Evolutionary conservation across 345 rosid genomes (phyloP).

Genomic region (Linum trigynum): DNA sequence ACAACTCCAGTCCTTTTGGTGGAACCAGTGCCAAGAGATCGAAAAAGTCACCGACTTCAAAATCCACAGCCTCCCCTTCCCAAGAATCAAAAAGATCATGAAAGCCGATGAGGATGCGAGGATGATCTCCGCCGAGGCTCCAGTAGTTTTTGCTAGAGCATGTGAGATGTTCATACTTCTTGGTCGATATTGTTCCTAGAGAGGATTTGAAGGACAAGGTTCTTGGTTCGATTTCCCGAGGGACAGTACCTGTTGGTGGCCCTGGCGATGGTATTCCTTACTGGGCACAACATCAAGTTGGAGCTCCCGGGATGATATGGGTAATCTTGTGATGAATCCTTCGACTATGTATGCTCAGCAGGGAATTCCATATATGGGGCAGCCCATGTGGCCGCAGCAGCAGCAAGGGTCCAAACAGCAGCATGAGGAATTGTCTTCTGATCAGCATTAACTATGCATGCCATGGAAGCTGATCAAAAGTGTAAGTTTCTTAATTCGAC

Average conservation of each 20-base stretch:
- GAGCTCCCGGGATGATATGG: background rate
- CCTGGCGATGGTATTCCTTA: background rate
- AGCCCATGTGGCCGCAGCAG: background rate
- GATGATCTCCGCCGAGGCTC: slow-evolving; percentile 1
- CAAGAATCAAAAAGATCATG: slow-evolving; percentile 2
- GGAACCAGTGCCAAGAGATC: background rate
- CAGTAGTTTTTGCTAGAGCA: background rate
- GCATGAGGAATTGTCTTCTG: background rate
- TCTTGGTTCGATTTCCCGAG: background rate
- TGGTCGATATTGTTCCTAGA: background rate
- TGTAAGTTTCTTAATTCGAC: no score
- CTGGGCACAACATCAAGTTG: background rate
- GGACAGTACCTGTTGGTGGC: background rate
- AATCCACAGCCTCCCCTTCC: background rate
- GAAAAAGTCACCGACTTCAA: slow-evolving; percentile 1
- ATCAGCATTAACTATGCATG: background rate
- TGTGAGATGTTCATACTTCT: slow-evolving; percentile 3
- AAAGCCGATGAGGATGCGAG: background rate
- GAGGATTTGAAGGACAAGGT: background rate
- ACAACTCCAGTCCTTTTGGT: background rate
- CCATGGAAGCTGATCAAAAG: no score
- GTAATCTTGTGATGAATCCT: background rate
- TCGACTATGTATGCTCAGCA: background rate
- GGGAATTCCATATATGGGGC: background rate
- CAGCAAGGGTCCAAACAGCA: background rate